Conservation (phyloP, 2,329 filamentous ascomycete species). For the Diplodia sapinea region DNA sequence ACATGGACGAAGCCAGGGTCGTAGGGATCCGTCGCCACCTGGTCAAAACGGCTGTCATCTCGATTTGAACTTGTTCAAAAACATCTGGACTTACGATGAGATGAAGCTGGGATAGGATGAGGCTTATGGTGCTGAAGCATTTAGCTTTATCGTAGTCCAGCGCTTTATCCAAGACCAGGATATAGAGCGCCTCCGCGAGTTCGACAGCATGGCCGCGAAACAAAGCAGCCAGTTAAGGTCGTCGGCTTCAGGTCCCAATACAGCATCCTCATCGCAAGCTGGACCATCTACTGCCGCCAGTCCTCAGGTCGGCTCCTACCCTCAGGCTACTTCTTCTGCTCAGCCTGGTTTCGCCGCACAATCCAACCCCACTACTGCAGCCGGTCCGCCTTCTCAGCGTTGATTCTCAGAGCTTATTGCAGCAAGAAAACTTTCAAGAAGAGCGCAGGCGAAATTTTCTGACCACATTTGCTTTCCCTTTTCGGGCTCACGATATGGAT, state of each 20-base stretch:
- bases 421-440: too few species aligned
- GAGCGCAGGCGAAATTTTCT: too few species aligned
- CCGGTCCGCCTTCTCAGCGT: neutral
- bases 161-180: conserved; percentile 17
- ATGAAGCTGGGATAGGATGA: neutral
- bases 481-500: too few species aligned
- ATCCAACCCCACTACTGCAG: neutral
- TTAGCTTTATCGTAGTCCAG: conserved; percentile 7
- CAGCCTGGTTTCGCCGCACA: neutral
- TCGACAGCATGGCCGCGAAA: neutral
- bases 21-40: neutral
- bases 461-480: too few species aligned
- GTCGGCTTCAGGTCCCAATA: neutral
- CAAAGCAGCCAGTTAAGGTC: neutral
- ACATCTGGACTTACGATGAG: neutral
- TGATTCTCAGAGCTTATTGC: neutral
- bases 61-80: neutral
- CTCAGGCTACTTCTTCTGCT: neutral
- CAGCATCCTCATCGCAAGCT: neutral
- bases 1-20: conserved; percentile 47
- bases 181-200: neutral
- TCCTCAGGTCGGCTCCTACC: neutral
- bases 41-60: neutral
- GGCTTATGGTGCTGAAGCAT: neutral
- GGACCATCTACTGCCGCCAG: neutral